Evolutionary conservation across 148 eudicot species (phyloP), one percentile per base, ranked within the genome.

Genomic region (Camellia granthamiana): DNA sequence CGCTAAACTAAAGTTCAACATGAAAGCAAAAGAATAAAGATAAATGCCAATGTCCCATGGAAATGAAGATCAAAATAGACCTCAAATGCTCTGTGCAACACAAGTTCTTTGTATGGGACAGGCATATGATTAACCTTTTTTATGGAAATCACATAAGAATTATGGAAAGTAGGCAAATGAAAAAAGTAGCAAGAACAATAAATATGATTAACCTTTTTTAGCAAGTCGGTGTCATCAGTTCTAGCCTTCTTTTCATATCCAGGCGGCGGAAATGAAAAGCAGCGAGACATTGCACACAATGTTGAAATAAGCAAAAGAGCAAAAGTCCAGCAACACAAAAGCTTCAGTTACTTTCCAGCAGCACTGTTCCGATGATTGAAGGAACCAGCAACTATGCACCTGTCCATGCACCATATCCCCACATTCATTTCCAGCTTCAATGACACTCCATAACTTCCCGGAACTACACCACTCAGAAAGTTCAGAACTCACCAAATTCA

Each of bases 191-290:
- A 14, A 69, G 19, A 13, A 56, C 0, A 67, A 67, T 14, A 30
- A 42, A 75, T 2, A 16, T 14, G 75, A 78, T 83, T 77, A 80
- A 95, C 98, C 98, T 95, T 92, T 80, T 89, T 88, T 54, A 89
- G 84, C 81, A 86, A 72, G 86, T 86, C 87, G 56, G 70, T 75
- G 69, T 87, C 92, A 18, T 90, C 92, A 3, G 87, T 73, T 79
- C 69, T 85, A 46, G 82, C 79, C 90, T 91, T 93, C 91, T 88
- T 91, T 83, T 90, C 91, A 85, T 95, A 93, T 83, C 98, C 98
- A 42, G 97, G 98, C n/a, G 97, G 98, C 79, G 94, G 95, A 86
- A 92, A 95, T 56, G 94, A 95, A 88, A 90, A 95, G 90, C 98
- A 95, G 84, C 98, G 95, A 86, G 98, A 95, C 98, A 95, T 95